A percentile compares a stretch with the other conserved stretches of the same genome.
Conservation (phyloP, 495 filamentous ascomycete genomes). For the Wilcoxina mikolae region DNA sequence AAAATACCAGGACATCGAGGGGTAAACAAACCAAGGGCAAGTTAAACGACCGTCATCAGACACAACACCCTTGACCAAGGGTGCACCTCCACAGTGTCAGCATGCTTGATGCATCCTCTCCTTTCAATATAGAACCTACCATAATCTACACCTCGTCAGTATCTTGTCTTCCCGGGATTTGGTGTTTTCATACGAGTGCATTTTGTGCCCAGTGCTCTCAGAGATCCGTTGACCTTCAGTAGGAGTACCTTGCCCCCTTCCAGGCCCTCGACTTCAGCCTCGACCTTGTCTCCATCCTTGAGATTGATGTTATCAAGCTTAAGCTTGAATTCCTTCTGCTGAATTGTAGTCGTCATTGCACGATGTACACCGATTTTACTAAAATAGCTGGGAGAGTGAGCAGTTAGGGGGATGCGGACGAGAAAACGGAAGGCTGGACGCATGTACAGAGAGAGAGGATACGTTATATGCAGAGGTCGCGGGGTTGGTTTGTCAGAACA, state of each 20-base stretch:
- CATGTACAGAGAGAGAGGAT: no score
- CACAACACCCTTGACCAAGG: constrained; percentile 67
- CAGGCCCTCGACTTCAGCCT: constrained; percentile 80
- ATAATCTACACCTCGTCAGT: not conserved
- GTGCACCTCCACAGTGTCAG: constrained; percentile 48
- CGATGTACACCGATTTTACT: no score
- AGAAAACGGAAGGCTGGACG: no score
- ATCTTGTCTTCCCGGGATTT: not conserved
- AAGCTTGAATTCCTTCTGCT: constrained; percentile 3
- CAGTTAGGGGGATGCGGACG: no score
- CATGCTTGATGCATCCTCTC: not conserved
- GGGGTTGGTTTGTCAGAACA: no score
- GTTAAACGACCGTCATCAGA: constrained; percentile 69
- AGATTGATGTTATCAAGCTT: constrained; percentile 28
- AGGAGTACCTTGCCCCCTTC: constrained; percentile 73
- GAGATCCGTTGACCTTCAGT: constrained; percentile 54
- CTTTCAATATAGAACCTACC: not conserved
- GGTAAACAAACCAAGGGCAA: constrained; percentile 57
- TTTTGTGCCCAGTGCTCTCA: constrained; percentile 66
- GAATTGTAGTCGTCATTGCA: constrained; percentile 14
- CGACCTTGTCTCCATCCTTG: constrained; percentile 64
- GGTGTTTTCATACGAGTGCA: constrained; percentile 46
- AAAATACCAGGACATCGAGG: not conserved
- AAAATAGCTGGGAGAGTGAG: no score
- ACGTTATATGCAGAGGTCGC: no score